phyloP scores from a whole-genome alignment of 352 stramenopile species.

The Phytophthora idaei region DNA sequence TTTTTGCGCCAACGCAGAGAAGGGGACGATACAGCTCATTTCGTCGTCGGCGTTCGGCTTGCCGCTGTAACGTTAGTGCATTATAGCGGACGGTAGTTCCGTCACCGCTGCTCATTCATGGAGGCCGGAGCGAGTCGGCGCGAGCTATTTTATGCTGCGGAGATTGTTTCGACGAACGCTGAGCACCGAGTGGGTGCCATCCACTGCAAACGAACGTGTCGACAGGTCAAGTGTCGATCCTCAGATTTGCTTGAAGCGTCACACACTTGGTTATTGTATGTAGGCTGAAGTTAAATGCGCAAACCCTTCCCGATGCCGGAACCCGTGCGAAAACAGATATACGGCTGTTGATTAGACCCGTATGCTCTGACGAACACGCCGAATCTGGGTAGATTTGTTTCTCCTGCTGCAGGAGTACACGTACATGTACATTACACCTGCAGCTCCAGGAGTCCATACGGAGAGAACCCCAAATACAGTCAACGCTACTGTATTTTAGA shows the following conservation, averaged over 20 bases:
- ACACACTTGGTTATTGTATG: constrained; percentile 22
- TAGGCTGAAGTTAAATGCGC: constrained; percentile 28
- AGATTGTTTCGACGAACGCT: not conserved
- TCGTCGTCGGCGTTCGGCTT: not conserved
- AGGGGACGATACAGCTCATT: constrained; percentile 1
- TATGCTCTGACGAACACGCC: constrained; percentile 5
- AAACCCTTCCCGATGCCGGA: constrained; percentile 16
- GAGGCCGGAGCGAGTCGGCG: not conserved
- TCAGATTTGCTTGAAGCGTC: constrained; percentile 31
- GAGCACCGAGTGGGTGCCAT: not conserved
- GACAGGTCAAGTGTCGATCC: constrained; percentile 22
- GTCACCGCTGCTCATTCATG: not conserved
- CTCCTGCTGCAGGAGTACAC: too few species aligned
- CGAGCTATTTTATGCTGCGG: not conserved
- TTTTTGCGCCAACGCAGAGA: not conserved
- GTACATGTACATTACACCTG: too few species aligned
- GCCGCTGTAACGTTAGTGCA: not conserved
- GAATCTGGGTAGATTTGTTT: constrained; percentile 1
- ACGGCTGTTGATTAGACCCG: not conserved
- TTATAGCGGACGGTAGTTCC: not conserved
- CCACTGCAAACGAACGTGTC: constrained; percentile 21
- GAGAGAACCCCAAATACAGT: too few species aligned
- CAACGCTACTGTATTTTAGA: too few species aligned
- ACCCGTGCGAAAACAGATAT: not conserved
- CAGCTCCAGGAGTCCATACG: too few species aligned